A percentile compares a stretch with the other conserved stretches of the same genome.
These are phyloP conservation scores for Silene latifolia DNA, from an alignment of 148 eudicot species.

Conservation along the genomic window DNA sequence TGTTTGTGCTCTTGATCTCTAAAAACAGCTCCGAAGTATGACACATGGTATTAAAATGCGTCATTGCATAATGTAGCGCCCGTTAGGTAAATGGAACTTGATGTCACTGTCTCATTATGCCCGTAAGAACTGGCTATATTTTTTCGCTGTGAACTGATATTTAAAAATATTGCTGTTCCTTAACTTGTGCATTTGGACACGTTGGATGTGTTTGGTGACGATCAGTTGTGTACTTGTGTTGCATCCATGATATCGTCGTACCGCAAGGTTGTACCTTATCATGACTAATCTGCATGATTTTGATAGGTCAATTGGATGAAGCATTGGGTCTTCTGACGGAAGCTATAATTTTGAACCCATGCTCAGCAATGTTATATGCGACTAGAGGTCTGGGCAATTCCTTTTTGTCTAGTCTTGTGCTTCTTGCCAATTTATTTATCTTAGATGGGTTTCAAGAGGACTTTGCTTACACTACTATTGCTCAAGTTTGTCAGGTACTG, in stretches of 20 bases:
- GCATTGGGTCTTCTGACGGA: conserved; percentile 57
- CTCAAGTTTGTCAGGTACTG: conserved; percentile 39
- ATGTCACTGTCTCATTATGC: too few relatives aligned
- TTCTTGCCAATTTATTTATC: not conserved
- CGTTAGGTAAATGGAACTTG: too few relatives aligned
- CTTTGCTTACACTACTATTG: not conserved
- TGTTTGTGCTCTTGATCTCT: not conserved
- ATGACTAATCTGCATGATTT: not conserved
- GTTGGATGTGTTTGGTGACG: too few relatives aligned
- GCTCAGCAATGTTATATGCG: conserved; percentile 61
- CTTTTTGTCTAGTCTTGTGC: not conserved
- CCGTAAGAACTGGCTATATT: too few relatives aligned
- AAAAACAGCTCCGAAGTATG: not conserved
- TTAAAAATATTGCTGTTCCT: too few relatives aligned
- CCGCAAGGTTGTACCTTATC: too few relatives aligned
- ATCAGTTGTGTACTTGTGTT: too few relatives aligned
- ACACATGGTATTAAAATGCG: too few relatives aligned
- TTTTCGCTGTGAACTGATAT: too few relatives aligned
- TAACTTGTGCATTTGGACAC: too few relatives aligned
- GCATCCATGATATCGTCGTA: too few relatives aligned
- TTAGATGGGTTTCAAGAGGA: not conserved
- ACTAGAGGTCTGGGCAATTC: conserved; percentile 43
- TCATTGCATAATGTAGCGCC: too few relatives aligned
- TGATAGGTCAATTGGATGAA: conserved; percentile 46
- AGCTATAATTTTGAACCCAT: conserved; percentile 56